phyloP scores from a whole-genome alignment of 1,284 basidiomycete genomes.

The Tausonia pullulans region DNA sequence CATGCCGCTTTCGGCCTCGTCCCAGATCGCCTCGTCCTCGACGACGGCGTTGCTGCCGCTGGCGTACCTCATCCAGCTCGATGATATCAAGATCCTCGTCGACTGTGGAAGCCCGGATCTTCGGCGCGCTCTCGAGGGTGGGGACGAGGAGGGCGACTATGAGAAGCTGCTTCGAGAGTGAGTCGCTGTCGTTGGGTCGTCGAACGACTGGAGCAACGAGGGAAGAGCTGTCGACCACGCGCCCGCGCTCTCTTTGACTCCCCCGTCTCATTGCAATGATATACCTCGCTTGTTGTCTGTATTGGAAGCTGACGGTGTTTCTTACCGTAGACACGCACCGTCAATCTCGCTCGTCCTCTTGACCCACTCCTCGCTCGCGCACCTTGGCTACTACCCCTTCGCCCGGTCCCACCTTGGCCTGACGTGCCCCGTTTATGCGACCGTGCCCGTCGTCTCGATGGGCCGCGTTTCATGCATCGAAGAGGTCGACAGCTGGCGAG shows the following conservation, averaged over 20 bases:
- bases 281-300: not conserved
- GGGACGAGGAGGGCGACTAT: constrained; percentile 37
- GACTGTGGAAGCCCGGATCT: constrained; percentile 62
- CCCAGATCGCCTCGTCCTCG: constrained; percentile 49
- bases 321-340: constrained; percentile 58
- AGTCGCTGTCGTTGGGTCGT: constrained; percentile 16
- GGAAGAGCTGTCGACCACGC: not conserved
- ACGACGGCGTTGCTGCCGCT: constrained; percentile 41
- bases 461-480: constrained; percentile 78
- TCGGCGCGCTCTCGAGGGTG: constrained; percentile 23
- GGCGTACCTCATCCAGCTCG: constrained; percentile 81
- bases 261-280: not conserved
- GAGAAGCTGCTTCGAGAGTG: constrained; percentile 36
- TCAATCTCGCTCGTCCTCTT: constrained; percentile 44
- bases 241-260: not conserved
- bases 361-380: constrained; percentile 82
- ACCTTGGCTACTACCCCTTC: constrained; percentile 83
- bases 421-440: constrained; percentile 86
- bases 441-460: constrained; percentile 93
- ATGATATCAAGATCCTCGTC: constrained; percentile 84
- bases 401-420: constrained; percentile 79
- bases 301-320: constrained; percentile 29
- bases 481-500: constrained; percentile 65
- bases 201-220: too few relatives aligned
- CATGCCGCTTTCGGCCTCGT: constrained; percentile 75